Evolutionary conservation across 2,329 filamentous ascomycete genomes (phyloP).

Genomic region (Monosporascus sp.): DNA sequence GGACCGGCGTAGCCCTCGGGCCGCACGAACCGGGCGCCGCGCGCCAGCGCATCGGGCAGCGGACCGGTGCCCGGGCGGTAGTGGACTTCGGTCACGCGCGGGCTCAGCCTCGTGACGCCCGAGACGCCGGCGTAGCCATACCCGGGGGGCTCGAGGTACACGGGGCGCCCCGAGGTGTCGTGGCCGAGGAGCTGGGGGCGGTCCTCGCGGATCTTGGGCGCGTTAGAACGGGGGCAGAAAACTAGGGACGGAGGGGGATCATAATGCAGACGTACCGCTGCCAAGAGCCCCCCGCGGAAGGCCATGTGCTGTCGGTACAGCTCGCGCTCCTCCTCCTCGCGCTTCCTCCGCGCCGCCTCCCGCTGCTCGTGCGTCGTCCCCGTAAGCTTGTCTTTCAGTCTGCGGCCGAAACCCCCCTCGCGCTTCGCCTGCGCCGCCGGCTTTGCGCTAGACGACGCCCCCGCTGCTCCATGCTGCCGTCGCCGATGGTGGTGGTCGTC

Average conservation of each 20-base stretch:
- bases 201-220: conserved; percentile 35
- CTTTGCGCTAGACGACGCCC: too few species aligned
- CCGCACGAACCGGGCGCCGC: conserved; percentile 41
- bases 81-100: conserved; percentile 22
- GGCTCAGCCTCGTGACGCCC: conserved; percentile 10
- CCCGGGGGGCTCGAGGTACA: conserved; percentile 54
- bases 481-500: too few species aligned
- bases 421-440: too few species aligned
- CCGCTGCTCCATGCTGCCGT: too few species aligned
- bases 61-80: conserved; percentile 20
- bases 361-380: conserved; percentile 51
- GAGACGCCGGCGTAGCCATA: conserved; percentile 17
- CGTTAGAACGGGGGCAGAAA: background rate
- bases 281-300: conserved; percentile 44
- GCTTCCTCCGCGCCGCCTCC: conserved; percentile 35
- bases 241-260: background rate
- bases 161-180: conserved; percentile 46
- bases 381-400: conserved; percentile 56
- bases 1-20: conserved; percentile 15
- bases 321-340: conserved; percentile 44
- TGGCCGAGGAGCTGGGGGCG: conserved; percentile 51
- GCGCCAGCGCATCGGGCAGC: conserved; percentile 22
- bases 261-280: conserved; percentile 29
- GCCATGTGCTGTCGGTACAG: conserved; percentile 48
- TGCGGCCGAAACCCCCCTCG: conserved; percentile 43